These are phyloP conservation scores for Pecoramyces ruminantium DNA, from an alignment of 192 early-diverging fungal genomes.

Conservation along the genomic window DNA sequence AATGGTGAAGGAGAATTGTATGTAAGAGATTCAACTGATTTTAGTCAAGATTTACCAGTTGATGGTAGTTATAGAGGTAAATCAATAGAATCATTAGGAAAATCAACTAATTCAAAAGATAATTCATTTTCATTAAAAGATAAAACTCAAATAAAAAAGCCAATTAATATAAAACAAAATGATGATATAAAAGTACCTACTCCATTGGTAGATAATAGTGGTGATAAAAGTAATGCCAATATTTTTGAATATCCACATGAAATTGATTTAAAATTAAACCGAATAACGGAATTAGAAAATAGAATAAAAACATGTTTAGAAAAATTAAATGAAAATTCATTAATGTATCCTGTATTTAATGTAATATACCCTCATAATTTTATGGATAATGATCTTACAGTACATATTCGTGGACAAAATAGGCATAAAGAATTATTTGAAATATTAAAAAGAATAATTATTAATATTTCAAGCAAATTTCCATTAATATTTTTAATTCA, in stretches of 20 bases:
- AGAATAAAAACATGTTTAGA: neutral
- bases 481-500: conserved; percentile 16
- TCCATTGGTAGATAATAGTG: neutral
- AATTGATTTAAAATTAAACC: neutral
- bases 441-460: conserved; percentile 12
- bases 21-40: neutral
- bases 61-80: neutral
- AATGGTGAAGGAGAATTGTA: neutral
- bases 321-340: neutral
- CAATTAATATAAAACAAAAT: neutral
- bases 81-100: neutral
- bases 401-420: conserved; percentile 7
- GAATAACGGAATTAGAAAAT: neutral
- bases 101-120: neutral
- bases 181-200: neutral
- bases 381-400: neutral
- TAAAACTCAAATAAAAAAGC: neutral
- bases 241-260: neutral
- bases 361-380: neutral
- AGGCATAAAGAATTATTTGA: conserved; percentile 18
- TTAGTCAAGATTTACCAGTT: neutral
- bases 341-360: neutral
- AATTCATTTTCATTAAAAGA: neutral
- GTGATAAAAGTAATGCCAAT: neutral
- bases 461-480: conserved; percentile 10